Conservation (phyloP, 345 rosid species). For the Boechera divaricarpa region DNA sequence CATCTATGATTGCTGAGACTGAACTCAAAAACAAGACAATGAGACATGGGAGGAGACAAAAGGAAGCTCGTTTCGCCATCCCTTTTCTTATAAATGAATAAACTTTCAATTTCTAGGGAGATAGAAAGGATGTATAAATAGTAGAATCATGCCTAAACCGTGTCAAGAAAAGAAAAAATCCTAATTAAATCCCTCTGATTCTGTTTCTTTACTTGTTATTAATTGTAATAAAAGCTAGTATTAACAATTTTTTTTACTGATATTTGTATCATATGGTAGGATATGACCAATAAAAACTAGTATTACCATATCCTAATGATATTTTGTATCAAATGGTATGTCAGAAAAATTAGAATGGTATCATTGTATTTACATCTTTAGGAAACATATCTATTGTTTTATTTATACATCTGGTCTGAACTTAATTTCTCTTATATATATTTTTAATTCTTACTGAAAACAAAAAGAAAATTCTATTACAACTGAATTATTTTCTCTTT, state of each 20-base stretch:
- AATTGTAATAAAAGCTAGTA: not conserved
- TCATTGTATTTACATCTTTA: not conserved
- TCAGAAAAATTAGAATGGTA: not conserved
- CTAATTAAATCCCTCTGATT: not conserved
- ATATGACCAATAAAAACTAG: not conserved
- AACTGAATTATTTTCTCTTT: not conserved
- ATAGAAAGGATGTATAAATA: not conserved
- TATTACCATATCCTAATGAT: not conserved
- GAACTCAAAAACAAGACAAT: not conserved
- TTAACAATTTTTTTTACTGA: not conserved
- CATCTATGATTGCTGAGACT: slow-evolving; percentile 13
- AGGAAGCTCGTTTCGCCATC: not conserved
- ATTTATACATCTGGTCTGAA: not conserved
- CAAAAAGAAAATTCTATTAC: not conserved
- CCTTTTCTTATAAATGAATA: not conserved
- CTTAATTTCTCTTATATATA: not conserved
- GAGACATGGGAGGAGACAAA: not conserved
- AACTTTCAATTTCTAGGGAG: not conserved
- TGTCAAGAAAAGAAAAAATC: not conserved
- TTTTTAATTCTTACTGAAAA: not conserved
- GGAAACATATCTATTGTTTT: slow-evolving; percentile 10
- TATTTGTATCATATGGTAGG: not conserved
- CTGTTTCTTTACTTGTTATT: not conserved
- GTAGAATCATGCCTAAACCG: not conserved
- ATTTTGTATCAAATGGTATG: not conserved